phyloP scores from a whole-genome alignment of 169 alveolate genomes.

The Eimeria nieschulzi region DNA sequence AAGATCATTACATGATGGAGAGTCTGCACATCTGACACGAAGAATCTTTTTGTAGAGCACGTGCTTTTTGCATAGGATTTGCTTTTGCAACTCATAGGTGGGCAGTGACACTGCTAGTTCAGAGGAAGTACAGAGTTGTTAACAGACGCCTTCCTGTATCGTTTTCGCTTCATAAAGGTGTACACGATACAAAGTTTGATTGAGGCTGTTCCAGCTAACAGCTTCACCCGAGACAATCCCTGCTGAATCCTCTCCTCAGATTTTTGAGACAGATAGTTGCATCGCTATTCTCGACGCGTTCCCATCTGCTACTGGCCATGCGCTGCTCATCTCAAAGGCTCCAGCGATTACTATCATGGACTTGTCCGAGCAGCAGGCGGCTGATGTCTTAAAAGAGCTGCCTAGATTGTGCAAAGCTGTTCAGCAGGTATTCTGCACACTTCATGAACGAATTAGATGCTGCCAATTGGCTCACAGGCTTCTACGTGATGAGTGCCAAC shows the following conservation, averaged over 20 bases:
- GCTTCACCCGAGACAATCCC: too few relatives aligned
- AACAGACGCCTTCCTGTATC: too few relatives aligned
- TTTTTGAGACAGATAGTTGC: constrained; percentile 70
- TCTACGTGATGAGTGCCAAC: too few relatives aligned
- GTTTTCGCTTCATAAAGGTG: too few relatives aligned
- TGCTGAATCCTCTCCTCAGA: neutral
- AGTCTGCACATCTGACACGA: neutral
- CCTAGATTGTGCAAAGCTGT: constrained; percentile 75
- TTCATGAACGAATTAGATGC: neutral
- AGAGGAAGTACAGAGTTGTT: too few relatives aligned
- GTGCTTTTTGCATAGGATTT: too few relatives aligned
- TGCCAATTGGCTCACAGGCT: too few relatives aligned
- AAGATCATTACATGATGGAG: neutral
- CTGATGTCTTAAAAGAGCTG: constrained; percentile 59
- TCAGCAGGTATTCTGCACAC: constrained; percentile 41
- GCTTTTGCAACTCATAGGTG: too few relatives aligned
- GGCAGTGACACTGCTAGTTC: too few relatives aligned
- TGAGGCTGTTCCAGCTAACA: too few relatives aligned
- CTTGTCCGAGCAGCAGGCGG: constrained; percentile 64
- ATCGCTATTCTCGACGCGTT: constrained; percentile 75
- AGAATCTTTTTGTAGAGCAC: neutral
- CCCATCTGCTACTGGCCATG: constrained; percentile 72
- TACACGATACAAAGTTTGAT: too few relatives aligned
- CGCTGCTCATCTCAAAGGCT: constrained; percentile 72
- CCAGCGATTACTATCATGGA: constrained; percentile 58